Conservation (phyloP, 306 rosid genomes). For the Pyrus communis region DNA sequence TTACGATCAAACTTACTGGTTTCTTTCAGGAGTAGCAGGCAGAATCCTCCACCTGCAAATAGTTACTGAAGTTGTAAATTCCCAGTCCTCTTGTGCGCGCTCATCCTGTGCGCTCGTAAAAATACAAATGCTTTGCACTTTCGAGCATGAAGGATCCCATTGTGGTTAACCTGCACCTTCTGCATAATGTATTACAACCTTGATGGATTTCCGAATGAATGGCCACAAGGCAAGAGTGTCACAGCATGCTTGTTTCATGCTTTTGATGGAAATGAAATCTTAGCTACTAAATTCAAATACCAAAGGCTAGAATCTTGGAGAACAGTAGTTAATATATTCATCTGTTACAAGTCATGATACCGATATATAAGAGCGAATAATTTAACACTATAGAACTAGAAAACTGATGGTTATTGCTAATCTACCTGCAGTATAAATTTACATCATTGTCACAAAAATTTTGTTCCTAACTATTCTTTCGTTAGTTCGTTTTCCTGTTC, state of each 20-base stretch:
- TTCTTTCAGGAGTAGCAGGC: too few relatives aligned
- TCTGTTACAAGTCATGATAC: neutral
- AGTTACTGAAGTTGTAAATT: too few relatives aligned
- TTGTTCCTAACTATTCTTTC: slow-evolving; percentile 24
- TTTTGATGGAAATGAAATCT: neutral
- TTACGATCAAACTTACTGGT: too few relatives aligned
- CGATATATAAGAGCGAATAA: neutral
- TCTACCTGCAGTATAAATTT: slow-evolving; percentile 13
- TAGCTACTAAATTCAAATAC: neutral
- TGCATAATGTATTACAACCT: too few relatives aligned
- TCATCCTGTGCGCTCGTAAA: too few relatives aligned
- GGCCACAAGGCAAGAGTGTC: too few relatives aligned
- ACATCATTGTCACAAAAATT: slow-evolving; percentile 21
- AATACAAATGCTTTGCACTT: too few relatives aligned
- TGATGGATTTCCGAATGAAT: too few relatives aligned
- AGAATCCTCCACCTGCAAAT: too few relatives aligned
- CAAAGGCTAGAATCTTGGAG: neutral
- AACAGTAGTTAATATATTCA: neutral
- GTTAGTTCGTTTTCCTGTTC: slow-evolving; percentile 7
- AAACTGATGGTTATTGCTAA: slow-evolving; percentile 7
- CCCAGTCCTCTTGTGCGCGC: too few relatives aligned
- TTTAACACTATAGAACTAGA: neutral
- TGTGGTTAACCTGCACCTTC: too few relatives aligned
- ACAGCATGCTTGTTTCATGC: neutral
- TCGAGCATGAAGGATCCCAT: too few relatives aligned